phyloP scores from a whole-genome alignment of 805 yeast genomes.

The Starmerella gropengiesseri region DNA sequence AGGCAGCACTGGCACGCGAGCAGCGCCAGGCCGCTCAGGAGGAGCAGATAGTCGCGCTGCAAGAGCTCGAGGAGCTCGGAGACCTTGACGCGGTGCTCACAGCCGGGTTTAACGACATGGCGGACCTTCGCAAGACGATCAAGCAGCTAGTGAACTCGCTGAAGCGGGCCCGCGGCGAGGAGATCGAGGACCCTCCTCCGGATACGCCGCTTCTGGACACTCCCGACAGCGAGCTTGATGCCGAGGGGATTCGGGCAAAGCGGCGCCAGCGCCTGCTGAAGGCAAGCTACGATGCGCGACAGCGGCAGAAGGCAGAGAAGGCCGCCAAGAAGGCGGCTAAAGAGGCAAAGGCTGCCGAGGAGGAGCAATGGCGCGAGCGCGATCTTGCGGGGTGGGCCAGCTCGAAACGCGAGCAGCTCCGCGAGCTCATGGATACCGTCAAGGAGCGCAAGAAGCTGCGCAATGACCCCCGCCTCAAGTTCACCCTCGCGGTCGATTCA shows the following conservation, averaged over 20 bases:
- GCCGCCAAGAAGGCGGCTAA: slow-evolving; percentile 48
- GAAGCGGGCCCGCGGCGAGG: slow-evolving; percentile 38
- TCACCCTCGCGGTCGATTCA: slow-evolving; percentile 11
- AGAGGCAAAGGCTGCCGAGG: slow-evolving; percentile 52
- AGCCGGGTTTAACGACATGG: slow-evolving; percentile 36
- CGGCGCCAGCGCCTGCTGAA: slow-evolving; percentile 71
- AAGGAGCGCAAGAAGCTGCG: slow-evolving; percentile 60
- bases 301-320: slow-evolving; percentile 70
- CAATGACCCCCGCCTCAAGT: slow-evolving; percentile 46
- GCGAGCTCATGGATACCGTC: slow-evolving; percentile 45
- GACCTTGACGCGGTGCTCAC: slow-evolving; percentile 64
- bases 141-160: slow-evolving; percentile 16
- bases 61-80: slow-evolving; percentile 56
- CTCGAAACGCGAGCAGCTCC: slow-evolving; percentile 52
- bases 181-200: slow-evolving; percentile 36
- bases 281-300: slow-evolving; percentile 81
- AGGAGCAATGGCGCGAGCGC: slow-evolving; percentile 62
- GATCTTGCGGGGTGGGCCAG: slow-evolving; percentile 75
- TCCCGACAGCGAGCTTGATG: slow-evolving; percentile 73
- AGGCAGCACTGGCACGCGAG: slow-evolving; percentile 71
- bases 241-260: slow-evolving; percentile 76
- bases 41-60: slow-evolving; percentile 54
- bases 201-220: slow-evolving; percentile 58
- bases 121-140: slow-evolving; percentile 55
- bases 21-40: slow-evolving; percentile 85